Evolutionary conservation across 2,329 filamentous ascomycete species (phyloP), one percentile per base, ranked within the genome.

Genomic region (Aspergillus sp.): DNA sequence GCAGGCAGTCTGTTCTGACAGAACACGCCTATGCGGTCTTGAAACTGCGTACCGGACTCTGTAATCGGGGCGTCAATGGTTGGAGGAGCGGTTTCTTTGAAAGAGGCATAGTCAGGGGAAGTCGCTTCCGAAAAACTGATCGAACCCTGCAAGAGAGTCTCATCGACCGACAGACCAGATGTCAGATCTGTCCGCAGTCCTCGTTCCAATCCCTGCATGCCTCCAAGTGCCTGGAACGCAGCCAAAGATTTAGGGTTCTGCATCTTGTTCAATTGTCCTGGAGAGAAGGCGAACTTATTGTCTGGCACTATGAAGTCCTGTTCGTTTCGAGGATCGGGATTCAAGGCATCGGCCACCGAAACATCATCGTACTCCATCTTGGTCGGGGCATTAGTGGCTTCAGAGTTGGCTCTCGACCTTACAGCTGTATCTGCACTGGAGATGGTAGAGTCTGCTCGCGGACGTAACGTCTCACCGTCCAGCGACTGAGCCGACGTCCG

Each of bases 161-260:
- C 93, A 60, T 96, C 92, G 2, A 86, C 70, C 63, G 90, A 94
- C 56, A 97, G 74, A 7, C 93, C 93, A 38, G 88, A 82, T 54
- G 83, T 84, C 30, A 90, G 81, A 73, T 95, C 86, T 6, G 87
- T 88, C 52, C 90, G 83, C 30, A 97, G 79, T 8, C 92, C 93
- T 70, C 87, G 90, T 75, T 94, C 92, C 52, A 97, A 76, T 0
- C 93, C 93, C 17, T 77, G 77, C 15, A 96, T 75, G 23, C 93
- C 93, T 52, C 93, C 92, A 5, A 97, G 74, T 13, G 88, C 88
- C 70, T 89, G 90, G 67, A 94, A 96, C 0, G 92, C 92, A 11
- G 88, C 82, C 60, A 96, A 78, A 62, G 87, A 96, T 80, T 96
- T 96, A 3, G 93, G 93, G 72, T 96, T 95, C 63, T 94, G 86